Evolutionary conservation across 177 flowering plant genomes (phyloP), one percentile per base, ranked within the genome.

Genomic region (Vitis hybrid): DNA sequence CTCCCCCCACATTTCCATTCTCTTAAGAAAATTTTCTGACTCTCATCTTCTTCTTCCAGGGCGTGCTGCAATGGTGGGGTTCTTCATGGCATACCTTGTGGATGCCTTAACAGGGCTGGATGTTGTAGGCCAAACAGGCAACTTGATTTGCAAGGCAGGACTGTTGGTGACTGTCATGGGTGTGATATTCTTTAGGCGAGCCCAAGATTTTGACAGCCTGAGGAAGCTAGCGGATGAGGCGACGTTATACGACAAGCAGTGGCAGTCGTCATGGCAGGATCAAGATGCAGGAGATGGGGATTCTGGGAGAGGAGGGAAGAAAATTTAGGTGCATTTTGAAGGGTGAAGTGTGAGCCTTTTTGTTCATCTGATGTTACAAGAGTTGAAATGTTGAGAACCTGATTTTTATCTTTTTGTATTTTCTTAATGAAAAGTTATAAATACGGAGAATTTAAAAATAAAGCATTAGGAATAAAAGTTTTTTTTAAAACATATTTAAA

Each of bases 11-110:
- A 55, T 12, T 14, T 66, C 62, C 56, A n/a, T 45, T 48, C n/a
- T 65, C 10, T 26, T 26, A 3, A 26, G 29, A 26, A 26, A 26
- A 26, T 26, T 26, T 26, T 26, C 29, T 26, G 29, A 14, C 18
- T 58, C 12, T 18, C 9, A 10, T 45, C 45, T 7, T 8, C 1
- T 2, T 52, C 39, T 69, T 64, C 67, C 81, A 87, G 95, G 91
- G 16, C 71, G 88, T 68, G 89, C 90, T 48, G 92, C 96, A 52
- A 90, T 88, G 93, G 73, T 86, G 26, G 93, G 96, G 59, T 89
- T 90, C 80, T 90, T 89, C 75, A 77, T 74, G 84, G 82, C 85
- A 3, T 88, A 86, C 68, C 4, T 77, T 15, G 87, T 88, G 39
- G 92, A 88, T 75, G 82, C 56, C n/a, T 75, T 89, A 56, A 87